Evolutionary conservation across 805 yeast species (phyloP), one percentile per base, ranked within the genome.

Genomic region (Yamadazyma ubonensis): DNA sequence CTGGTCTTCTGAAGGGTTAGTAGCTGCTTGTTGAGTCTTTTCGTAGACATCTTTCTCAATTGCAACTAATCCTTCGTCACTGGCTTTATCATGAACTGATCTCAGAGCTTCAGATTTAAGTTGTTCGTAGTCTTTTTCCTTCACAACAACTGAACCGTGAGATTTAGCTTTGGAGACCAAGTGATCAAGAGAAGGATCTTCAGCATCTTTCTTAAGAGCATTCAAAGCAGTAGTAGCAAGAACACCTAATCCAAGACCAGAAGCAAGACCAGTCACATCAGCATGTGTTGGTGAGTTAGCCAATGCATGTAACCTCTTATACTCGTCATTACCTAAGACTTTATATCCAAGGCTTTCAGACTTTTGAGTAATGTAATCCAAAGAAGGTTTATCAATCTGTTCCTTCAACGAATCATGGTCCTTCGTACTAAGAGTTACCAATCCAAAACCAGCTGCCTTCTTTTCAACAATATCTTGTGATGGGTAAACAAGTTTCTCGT

Each of bases 351-450:
- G 30, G 2, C 4, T 14, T 17, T 32, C 33, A 3, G 67, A 61
- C 29, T 54, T 57, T 30, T 54, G 54, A 10, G 48, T 42, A 2
- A 67, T 26, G 41, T 50, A 55, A 5, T 51, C 58, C n/a, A 44
- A 22, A 0, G 58, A 33, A 19, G 65, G 65, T 3, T 46, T 33
- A 7, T 39, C 51, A 17, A 45, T 26, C 25, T 42, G 36, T 25
- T 35, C 27, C 6, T 33, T 30, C 23, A 44, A 41, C 5, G 18
- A 15, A 4, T 44, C 44, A 22, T 37, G 37, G 4, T 42, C 36
- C 2, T 29, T 30, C 15, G 37, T 39, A 12, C 29, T 30, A 14
- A 44, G 18, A 9, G 37, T 15, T 3, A 35, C 19, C 6, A 41
- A 18, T 3, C 48, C 51, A 28, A 30, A 23, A 16, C 9, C 29